Base-by-base conservation (phyloP, 2,329 filamentous ascomycete species). In the Trichothecium roseum region DNA sequence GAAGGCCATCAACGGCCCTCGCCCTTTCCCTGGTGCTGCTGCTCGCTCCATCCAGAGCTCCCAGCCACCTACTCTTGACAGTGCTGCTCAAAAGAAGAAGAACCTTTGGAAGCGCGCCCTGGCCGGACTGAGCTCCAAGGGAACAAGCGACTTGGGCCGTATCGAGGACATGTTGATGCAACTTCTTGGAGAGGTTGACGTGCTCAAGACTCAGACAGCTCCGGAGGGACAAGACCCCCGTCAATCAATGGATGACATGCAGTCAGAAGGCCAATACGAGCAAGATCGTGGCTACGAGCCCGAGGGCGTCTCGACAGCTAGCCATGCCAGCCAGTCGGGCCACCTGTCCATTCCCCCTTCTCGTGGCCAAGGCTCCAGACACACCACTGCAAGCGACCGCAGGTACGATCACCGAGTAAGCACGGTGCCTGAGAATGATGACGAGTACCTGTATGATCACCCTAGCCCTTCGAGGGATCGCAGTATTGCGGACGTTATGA, bases 91-190 rank as follows among this genome's bases (percentile, higher is more conserved):
- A 30, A 95, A 95, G 72, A 87, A 86, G 53, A 84, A 86, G 59
- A 94, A 86, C 52, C 74, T 98, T n/a, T 91, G 96, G 63, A 84
- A 82, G 49, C 79, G 89, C 42, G 91, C 91, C n/a, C 68, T 98
- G 34, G 89, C 93, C 54, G 88, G 88, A 3, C 67, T 98, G 34
- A 86, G 86, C 47, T 74, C 82, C 52, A 93, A 91, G 63, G 89
- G 86, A 35, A 79, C 82, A 7, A 89, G 83, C 49, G 91, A 98
- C 48, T 72, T 95, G 35, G 76, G 78, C 44, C 83, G 86, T 47
- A 94, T 95, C 42, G 85, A 91, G 56, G 82, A 85, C 41, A 89
- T 91, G 82, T 72, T 98, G 24, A 84, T 91, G 56, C 87, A 94
- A 53, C 72, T 98, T 16, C 74, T 98, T 15, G 83, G 79, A 34